A percentile compares a stretch with the other conserved stretches of the same genome.
phyloP scores from a whole-genome alignment of 257 asterid species.

The Cynanchum wilfordii region DNA sequence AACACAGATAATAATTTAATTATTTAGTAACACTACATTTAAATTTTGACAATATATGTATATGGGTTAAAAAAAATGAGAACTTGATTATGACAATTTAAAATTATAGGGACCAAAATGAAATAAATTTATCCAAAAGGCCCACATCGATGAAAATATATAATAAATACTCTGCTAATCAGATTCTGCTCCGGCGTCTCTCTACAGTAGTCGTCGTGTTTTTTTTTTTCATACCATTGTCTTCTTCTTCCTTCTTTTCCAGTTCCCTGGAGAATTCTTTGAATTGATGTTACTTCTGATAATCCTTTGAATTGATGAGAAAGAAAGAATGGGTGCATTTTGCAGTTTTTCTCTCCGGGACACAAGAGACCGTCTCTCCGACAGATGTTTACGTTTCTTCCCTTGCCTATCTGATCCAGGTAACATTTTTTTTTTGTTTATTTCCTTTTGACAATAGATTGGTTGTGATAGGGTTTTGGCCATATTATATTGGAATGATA shows the following conservation, averaged over 20 bases:
- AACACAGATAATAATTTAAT: no score
- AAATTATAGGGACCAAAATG: background rate
- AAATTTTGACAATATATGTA: no score
- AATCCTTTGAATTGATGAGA: conserved; percentile 29
- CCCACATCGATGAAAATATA: no score
- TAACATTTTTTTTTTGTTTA: conserved; percentile 3
- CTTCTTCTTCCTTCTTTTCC: conserved; percentile 13
- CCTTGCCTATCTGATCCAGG: conserved; percentile 96
- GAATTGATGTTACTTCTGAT: conserved; percentile 22
- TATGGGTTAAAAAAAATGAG: no score
- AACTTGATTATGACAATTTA: background rate
- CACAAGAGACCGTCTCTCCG: conserved; percentile 53
- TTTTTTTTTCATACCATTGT: background rate
- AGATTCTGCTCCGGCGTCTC: background rate
- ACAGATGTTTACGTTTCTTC: conserved; percentile 66
- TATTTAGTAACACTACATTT: no score
- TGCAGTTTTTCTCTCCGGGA: conserved; percentile 51
- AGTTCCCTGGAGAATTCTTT: background rate
- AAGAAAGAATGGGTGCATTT: conserved; percentile 49
- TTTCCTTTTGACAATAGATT: background rate
- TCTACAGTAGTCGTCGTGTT: background rate
- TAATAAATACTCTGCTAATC: background rate
- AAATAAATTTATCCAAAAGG: background rate
- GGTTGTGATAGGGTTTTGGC: background rate
- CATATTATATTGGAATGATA: background rate